A percentile compares a stretch with the other conserved stretches of the same genome.
phyloP scores from a whole-genome alignment of 345 rosid genomes.

The Corchorus olitorius region DNA sequence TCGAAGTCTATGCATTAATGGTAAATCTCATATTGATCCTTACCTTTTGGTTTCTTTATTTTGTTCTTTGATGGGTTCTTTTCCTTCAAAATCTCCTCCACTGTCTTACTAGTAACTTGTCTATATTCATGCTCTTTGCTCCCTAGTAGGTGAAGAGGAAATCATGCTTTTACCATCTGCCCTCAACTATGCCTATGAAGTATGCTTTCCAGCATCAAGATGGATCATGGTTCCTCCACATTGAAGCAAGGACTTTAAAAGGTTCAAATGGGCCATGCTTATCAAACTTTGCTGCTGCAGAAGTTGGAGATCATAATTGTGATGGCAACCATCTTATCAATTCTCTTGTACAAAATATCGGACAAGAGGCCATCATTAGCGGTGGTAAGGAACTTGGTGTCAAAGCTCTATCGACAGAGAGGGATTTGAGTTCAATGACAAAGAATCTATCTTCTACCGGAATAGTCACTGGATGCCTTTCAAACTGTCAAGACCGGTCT shows the following conservation, averaged over 20 bases:
- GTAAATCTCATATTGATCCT: slow-evolving; percentile 31
- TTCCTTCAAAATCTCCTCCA: background rate
- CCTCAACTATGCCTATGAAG: slow-evolving; percentile 47
- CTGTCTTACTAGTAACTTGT: background rate
- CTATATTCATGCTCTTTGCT: background rate
- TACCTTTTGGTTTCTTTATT: background rate
- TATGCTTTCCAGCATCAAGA: slow-evolving; percentile 44
- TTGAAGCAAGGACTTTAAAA: slow-evolving; percentile 29
- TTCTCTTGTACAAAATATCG: background rate
- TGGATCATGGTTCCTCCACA: slow-evolving; percentile 46
- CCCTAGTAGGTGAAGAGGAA: slow-evolving; percentile 43
- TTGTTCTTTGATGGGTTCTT: background rate
- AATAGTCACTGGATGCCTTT: slow-evolving; percentile 19
- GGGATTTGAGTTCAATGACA: background rate
- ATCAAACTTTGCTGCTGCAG: slow-evolving; percentile 14
- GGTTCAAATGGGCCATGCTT: slow-evolving; percentile 18
- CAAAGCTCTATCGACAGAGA: background rate
- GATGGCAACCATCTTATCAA: background rate
- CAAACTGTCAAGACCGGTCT: too few species aligned
- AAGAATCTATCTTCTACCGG: slow-evolving; percentile 24
- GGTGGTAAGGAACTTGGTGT: background rate
- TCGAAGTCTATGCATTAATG: slow-evolving; percentile 50
- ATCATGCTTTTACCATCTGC: slow-evolving; percentile 46
- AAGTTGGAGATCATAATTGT: slow-evolving; percentile 13
- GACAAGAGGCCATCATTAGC: background rate